Percentiles rank a stretch among this genome's conserved stretches.
These are phyloP conservation scores for Uronychia binucleata DNA, from an alignment of 73 alveolate species.

Conservation along the genomic window DNA sequence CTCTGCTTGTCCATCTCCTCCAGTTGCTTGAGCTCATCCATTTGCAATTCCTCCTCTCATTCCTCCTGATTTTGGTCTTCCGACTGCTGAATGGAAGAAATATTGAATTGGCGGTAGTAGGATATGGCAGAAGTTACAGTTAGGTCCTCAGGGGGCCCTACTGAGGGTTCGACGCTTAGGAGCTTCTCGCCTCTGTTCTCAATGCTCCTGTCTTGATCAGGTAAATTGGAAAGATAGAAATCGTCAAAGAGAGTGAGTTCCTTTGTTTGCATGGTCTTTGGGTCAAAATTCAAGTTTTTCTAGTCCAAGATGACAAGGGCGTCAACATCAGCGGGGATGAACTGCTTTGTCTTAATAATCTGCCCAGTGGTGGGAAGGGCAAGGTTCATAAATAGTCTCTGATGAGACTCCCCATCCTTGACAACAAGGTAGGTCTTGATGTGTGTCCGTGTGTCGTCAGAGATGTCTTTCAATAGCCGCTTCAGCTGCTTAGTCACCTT, in stretches of 20 bases:
- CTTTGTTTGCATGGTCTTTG: not conserved
- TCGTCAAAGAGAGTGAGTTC: not conserved
- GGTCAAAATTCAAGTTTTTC: not conserved
- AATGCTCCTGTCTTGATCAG: not conserved
- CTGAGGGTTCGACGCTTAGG: not conserved
- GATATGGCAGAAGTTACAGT: not conserved
- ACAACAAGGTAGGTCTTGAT: no score
- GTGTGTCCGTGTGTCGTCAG: no score
- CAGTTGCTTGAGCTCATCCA: not conserved
- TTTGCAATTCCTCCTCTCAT: not conserved
- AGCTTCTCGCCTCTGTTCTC: not conserved
- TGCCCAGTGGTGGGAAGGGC: not conserved
- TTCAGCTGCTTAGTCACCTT: not conserved
- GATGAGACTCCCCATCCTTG: no score
- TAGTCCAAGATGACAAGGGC: not conserved
- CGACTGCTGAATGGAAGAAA: not conserved
- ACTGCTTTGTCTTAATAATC: not conserved
- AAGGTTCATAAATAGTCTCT: no score
- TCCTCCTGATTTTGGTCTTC: not conserved
- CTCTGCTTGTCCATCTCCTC: not conserved
- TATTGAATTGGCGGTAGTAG: not conserved
- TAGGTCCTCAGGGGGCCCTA: not conserved
- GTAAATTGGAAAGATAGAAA: not conserved
- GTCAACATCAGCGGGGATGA: not conserved
- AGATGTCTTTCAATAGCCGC: not conserved